These are phyloP conservation scores for Colletotrichum sp. DNA, from an alignment of 2,329 filamentous ascomycete species.

Conservation along the genomic window DNA sequence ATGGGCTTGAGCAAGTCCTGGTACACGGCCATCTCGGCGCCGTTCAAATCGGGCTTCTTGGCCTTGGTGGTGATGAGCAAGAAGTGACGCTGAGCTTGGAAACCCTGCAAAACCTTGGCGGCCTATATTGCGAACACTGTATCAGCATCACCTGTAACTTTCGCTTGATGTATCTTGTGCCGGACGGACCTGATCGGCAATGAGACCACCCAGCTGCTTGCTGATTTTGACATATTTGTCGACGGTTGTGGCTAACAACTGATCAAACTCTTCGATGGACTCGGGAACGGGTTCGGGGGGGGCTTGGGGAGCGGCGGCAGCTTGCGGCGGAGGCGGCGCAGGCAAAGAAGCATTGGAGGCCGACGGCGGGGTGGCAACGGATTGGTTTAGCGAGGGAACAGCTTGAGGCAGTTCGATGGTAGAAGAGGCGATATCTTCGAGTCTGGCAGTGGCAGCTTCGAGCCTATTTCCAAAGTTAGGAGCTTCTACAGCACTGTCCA, in stretches of 20 bases:
- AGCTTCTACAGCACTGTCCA: constrained; percentile 1
- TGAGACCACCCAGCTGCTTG: constrained; percentile 75
- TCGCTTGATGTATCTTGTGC: neutral
- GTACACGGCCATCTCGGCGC: constrained; percentile 65
- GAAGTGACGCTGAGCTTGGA: constrained; percentile 86
- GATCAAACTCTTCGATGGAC: constrained; percentile 87
- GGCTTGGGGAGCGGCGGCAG: constrained; percentile 44
- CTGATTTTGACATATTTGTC: constrained; percentile 80
- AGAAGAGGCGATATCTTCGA: constrained; percentile 93
- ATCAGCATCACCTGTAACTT: neutral
- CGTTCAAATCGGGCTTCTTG: constrained; percentile 81
- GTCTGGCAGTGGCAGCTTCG: constrained; percentile 92
- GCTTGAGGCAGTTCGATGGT: constrained; percentile 64
- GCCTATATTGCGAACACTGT: constrained; percentile 39
- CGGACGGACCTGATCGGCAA: constrained; percentile 76
- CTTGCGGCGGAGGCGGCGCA: constrained; percentile 35
- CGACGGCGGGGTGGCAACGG: constrained; percentile 36
- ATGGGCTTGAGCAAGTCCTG: constrained; percentile 86
- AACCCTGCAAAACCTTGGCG: constrained; percentile 64
- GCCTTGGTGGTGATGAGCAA: constrained; percentile 88
- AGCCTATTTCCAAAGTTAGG: constrained; percentile 71
- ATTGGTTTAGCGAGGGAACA: constrained; percentile 48
- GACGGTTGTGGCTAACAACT: constrained; percentile 75
- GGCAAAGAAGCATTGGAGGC: constrained; percentile 35
- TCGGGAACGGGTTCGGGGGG: constrained; percentile 69